Conservation (phyloP, 2,329 filamentous ascomycete genomes). For the Colletotrichum musae region DNA sequence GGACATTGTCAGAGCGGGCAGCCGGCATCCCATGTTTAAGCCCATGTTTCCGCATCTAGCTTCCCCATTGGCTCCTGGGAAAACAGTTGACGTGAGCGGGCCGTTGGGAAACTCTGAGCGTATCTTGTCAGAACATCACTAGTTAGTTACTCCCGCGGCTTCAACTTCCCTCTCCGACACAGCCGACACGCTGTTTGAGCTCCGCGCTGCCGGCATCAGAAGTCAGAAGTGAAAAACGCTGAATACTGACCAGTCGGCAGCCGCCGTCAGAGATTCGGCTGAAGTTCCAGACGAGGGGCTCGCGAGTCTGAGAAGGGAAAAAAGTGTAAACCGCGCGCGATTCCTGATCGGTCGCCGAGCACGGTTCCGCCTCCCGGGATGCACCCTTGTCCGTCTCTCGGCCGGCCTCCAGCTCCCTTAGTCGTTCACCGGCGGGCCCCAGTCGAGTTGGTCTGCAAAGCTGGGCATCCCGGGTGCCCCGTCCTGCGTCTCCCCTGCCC, state of each 20-base stretch:
- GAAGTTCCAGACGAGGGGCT: constrained; percentile 23
- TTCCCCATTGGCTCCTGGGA: constrained; percentile 14
- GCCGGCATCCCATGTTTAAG: constrained; percentile 23
- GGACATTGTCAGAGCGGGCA: constrained; percentile 18
- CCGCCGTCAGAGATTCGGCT: constrained; percentile 21
- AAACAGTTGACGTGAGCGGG: constrained; percentile 25
- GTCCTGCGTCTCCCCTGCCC: background rate
- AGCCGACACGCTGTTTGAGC: constrained; percentile 29
- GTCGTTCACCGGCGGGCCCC: constrained; percentile 18
- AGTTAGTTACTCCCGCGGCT: background rate
- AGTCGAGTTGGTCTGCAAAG: background rate
- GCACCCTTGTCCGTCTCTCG: background rate
- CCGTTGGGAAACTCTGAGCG: constrained; percentile 20
- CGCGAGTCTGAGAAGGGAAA: constrained; percentile 20
- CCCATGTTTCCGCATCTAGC: constrained; percentile 24
- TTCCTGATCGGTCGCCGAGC: constrained; percentile 33
- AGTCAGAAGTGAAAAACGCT: constrained; percentile 28
- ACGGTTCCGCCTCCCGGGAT: constrained; percentile 4
- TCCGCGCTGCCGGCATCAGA: constrained; percentile 26
- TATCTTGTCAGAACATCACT: background rate
- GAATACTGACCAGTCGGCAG: constrained; percentile 19
- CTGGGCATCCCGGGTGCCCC: constrained; percentile 7
- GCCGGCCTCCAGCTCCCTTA: background rate
- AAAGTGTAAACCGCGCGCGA: constrained; percentile 36
- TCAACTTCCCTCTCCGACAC: background rate